phyloP scores from a whole-genome alignment of 2,329 filamentous ascomycete species.

The Ustulina deusta region DNA sequence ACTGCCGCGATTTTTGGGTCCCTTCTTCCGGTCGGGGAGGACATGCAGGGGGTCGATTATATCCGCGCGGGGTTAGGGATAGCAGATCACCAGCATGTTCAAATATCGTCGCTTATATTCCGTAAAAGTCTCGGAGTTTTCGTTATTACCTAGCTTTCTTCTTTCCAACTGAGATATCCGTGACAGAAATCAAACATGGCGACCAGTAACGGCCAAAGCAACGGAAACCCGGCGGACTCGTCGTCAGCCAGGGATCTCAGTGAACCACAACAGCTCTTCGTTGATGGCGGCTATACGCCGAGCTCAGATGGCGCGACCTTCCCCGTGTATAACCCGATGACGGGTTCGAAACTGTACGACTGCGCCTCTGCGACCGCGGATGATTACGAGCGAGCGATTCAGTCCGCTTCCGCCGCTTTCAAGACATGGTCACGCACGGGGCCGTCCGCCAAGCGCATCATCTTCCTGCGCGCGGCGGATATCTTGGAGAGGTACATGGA shows the following conservation, averaged over 20 bases:
- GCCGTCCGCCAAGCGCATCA: constrained; percentile 69
- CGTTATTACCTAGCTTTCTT: too few relatives aligned
- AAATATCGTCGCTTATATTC: background rate
- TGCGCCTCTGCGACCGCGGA: constrained; percentile 31
- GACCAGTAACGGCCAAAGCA: constrained; percentile 3
- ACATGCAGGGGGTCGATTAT: constrained; percentile 25
- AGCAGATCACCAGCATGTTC: background rate
- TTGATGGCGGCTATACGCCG: constrained; percentile 26
- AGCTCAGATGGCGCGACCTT: constrained; percentile 35
- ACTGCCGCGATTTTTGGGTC: constrained; percentile 13
- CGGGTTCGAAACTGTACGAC: constrained; percentile 35
- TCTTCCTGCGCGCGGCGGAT: constrained; percentile 76
- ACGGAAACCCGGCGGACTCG: background rate
- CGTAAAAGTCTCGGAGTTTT: background rate
- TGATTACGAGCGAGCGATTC: constrained; percentile 38
- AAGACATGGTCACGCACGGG: constrained; percentile 36
- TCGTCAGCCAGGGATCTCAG: constrained; percentile 8
- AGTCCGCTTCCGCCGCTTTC: constrained; percentile 31
- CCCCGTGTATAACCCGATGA: constrained; percentile 38
- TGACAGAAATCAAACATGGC: constrained; percentile 3
- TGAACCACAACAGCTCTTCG: constrained; percentile 34
- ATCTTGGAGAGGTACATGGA: constrained; percentile 67
- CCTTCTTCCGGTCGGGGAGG: constrained; percentile 5
- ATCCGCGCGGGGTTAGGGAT: constrained; percentile 22
- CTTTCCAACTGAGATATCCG: too few relatives aligned